Evolutionary conservation across 345 rosid genomes (phyloP).

Genomic region (Brassica carinata): DNA sequence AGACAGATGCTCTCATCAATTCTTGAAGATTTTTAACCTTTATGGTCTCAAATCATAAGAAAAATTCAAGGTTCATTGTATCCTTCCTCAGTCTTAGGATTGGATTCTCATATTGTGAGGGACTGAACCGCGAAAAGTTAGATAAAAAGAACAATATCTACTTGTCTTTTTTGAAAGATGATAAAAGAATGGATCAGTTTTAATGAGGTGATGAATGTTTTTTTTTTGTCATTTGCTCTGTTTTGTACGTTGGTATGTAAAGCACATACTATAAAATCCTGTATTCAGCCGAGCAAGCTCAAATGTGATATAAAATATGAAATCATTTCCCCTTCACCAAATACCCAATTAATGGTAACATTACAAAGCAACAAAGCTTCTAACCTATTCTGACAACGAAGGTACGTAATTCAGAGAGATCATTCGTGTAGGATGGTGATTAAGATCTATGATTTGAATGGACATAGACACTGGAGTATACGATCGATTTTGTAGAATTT

Average conservation of each 20-base stretch:
- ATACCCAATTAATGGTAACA: not conserved
- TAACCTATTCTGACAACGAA: not conserved
- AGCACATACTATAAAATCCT: not conserved
- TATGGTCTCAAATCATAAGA: not conserved
- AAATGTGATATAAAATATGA: not conserved
- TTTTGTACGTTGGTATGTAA: slow-evolving; percentile 18
- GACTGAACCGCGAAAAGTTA: not conserved
- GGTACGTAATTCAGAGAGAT: not conserved
- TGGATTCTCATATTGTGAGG: not conserved
- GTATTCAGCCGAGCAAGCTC: not conserved
- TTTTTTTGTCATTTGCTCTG: slow-evolving; percentile 12
- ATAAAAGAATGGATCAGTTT: not conserved
- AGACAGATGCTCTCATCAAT: slow-evolving; percentile 30
- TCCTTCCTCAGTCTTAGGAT: not conserved
- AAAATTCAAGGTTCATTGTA: not conserved
- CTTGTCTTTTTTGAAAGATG: not conserved
- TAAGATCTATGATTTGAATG: not conserved
- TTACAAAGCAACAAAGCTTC: not conserved
- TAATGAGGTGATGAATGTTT: slow-evolving; percentile 29
- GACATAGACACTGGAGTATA: not conserved
- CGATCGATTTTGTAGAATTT: not conserved
- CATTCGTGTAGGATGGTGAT: not conserved
- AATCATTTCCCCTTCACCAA: not conserved
- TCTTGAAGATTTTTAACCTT: slow-evolving; percentile 12
- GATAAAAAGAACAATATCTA: not conserved